Evolutionary conservation across 73 alveolate species (phyloP), one percentile per base, ranked within the genome.

Genomic region (Paramecium sonneborni): DNA sequence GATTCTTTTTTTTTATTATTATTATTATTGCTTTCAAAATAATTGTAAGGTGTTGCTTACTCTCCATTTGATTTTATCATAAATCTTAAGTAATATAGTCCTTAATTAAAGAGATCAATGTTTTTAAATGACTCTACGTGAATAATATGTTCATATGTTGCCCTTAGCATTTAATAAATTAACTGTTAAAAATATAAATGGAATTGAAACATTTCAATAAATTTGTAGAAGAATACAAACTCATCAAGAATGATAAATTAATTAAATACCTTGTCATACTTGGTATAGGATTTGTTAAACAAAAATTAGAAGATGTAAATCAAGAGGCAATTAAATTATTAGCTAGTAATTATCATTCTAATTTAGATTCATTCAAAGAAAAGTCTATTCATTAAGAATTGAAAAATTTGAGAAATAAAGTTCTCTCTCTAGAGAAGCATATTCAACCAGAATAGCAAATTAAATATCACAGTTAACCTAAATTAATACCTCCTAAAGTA

Each of bases 41-140:
- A 79, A 79, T 43, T 79, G 67, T 79, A 79, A 34, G 90, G 76
- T 10, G 44, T 43, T 0, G 90, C 90, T 43, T 21, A 18, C 18
- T 79, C 41, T 6, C 44, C 69, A 44, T 41, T 41, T 1, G 26
- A 62, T 26, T 30, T 20, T 5, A 79, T 11, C 18, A 18, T 14
- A 79, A 86, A 85, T 48, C 76, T 85, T 18, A 92, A 38, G 56
- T 55, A 85, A 46, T 92, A 92, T 4, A 92, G 93, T 11, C 95
- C 94, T 92, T 92, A 82, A 35, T 92, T 95, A 58, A 55, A 92
- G 39, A 88, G 95, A 39, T 92, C 94, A 12, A 92, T 85, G 76
- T 87, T 92, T 28, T 93, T 52, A 44, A 92, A 86, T 28, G 92
- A 85, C 28, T 92, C 95, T 34, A 85, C 70, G 23, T 86, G 95